Evolutionary conservation across 2,329 filamentous ascomycete species (phyloP).

Genomic region (Thielaviopsis populi): DNA sequence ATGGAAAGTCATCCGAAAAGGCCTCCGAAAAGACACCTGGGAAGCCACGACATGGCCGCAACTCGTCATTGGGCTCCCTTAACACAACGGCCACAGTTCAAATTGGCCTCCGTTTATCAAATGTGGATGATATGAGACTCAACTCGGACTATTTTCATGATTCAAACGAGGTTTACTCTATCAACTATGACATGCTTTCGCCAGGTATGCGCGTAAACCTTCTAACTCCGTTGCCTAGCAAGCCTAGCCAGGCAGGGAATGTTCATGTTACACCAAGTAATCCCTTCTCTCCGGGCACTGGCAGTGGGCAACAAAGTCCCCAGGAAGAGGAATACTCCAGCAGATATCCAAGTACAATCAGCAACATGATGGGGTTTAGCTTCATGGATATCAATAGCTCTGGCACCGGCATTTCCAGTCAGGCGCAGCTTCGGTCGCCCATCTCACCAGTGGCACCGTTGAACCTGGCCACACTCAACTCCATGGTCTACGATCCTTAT

Average conservation of each 20-base stretch:
- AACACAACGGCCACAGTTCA: slow-evolving; percentile 54
- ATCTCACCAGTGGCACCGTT: slow-evolving; percentile 6
- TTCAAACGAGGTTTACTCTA: slow-evolving; percentile 26
- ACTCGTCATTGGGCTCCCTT: slow-evolving; percentile 37
- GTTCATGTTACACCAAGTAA: neutral
- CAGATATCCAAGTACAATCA: slow-evolving; percentile 11
- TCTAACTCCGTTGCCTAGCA: neutral
- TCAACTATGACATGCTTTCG: slow-evolving; percentile 22
- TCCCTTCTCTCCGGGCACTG: neutral
- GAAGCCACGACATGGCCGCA: slow-evolving; percentile 34
- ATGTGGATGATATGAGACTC: slow-evolving; percentile 35
- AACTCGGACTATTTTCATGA: slow-evolving; percentile 23
- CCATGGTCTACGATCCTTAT: slow-evolving; percentile 37
- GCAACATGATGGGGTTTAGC: slow-evolving; percentile 11
- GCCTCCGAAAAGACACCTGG: slow-evolving; percentile 16
- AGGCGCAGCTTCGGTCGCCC: neutral
- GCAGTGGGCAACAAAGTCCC: neutral
- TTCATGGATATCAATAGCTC: neutral
- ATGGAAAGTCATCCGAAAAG: neutral
- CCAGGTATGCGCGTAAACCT: slow-evolving; percentile 9
- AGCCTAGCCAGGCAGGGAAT: slow-evolving; percentile 23
- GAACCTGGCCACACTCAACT: slow-evolving; percentile 28
- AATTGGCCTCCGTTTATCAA: slow-evolving; percentile 54
- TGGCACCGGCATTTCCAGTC: neutral
- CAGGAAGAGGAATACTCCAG: slow-evolving; percentile 9